Evolutionary conservation across 179 eudicot genomes (phyloP).

Genomic region (Beta lomatogona): DNA sequence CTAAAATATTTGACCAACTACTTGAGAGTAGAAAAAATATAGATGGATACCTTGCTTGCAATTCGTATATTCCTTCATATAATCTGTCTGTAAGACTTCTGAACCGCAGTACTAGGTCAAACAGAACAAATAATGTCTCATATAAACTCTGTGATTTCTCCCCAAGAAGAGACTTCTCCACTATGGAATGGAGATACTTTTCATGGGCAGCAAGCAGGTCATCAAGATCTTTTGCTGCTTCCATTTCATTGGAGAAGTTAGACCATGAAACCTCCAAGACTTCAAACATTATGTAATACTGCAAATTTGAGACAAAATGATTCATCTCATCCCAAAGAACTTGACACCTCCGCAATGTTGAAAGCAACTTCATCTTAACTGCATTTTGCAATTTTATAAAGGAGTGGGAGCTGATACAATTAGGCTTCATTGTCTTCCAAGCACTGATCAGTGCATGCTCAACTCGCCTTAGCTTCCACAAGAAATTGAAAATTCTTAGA

Average conservation of each 20-base stretch:
- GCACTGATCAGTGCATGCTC: constrained; percentile 90
- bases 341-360: constrained; percentile 82
- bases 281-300: constrained; percentile 98
- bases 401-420: constrained; percentile 69
- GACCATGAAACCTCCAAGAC: constrained; percentile 98
- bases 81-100: constrained; percentile 86
- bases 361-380: constrained; percentile 65
- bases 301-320: constrained; percentile 91
- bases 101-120: constrained; percentile 79
- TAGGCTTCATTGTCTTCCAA: constrained; percentile 97
- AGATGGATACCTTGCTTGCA: constrained; percentile 73
- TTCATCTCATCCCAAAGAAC: constrained; percentile 98
- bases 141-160: constrained; percentile 70
- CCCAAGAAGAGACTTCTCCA: constrained; percentile 94
- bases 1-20: too few species aligned
- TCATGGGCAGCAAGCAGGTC: constrained; percentile 96
- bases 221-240: constrained; percentile 91
- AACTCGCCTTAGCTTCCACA: constrained; percentile 97
- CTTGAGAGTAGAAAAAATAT: not conserved
- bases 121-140: constrained; percentile 69
- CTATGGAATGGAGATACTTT: constrained; percentile 82
- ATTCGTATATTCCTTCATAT: constrained; percentile 82
- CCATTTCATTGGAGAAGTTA: constrained; percentile 78
- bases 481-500: constrained; percentile 78
- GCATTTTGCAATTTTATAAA: constrained; percentile 63